Base-by-base conservation (phyloP, 2,329 filamentous ascomycete genomes). In the Verticillium tricorpus region DNA sequence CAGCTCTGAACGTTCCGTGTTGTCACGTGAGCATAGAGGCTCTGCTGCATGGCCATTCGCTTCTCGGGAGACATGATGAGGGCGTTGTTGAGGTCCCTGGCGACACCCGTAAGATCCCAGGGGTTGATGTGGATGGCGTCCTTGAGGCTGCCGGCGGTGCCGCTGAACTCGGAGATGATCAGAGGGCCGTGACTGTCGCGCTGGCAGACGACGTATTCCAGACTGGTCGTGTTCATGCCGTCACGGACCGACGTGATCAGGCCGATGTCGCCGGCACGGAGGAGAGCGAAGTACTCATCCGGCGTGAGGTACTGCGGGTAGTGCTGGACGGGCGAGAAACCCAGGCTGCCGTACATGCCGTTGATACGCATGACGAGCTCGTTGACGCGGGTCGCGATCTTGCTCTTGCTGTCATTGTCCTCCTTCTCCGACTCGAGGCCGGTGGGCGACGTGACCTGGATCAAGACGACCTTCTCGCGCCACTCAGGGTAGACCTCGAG, bases 111-210 rank as follows among this genome's bases (percentile, higher is more conserved):
- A 60, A 94, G 83, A 72, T 97, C 93, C 92, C 93, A 98, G 1
- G 94, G 94, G 77, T 98, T 98, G 80, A 98, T 97, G 75, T 96
- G 92, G 64, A 97, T 93, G 35, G 94, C 94, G 70, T 91, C 90
- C 64, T 86, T 85, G 40, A 98, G 83, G 61, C 89, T 95, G 60
- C 91, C 91, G 35, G 94, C 93, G 1, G 94, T 97, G 62, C 94
- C 94, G 65, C 93, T 97, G 75, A 98, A 98, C 74, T 98, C 94
- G 15, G 95, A 98, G 28, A 98, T 85, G 67, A 98, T 97, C 56
- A 98, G 80, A 1, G 93, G 94, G 1, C 93, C 91, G 68, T 93
- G 88, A 61, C 88, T 89, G 65, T 95, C 89, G 70, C 92, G 90
- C 76, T 98, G 94, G 74, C 92, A 96, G 62, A 97, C 85, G 62